These are phyloP conservation scores for Neofusicoccum cordaticola DNA, from an alignment of 2,329 filamentous ascomycete species.

Conservation along the genomic window DNA sequence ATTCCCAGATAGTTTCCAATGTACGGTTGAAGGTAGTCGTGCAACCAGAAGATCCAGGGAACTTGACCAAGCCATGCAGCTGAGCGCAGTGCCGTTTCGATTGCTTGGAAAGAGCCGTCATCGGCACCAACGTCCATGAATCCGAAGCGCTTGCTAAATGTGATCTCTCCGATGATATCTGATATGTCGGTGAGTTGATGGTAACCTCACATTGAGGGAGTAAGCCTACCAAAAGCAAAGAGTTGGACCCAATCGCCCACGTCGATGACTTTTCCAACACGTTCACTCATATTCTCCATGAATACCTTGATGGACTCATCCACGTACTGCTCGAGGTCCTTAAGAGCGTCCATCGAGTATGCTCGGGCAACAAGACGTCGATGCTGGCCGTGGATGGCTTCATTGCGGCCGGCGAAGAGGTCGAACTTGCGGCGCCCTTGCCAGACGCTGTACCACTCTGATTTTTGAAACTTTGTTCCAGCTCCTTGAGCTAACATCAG, in stretches of 20 bases:
- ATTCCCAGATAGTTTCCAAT: constrained; percentile 38
- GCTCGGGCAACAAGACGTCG: constrained; percentile 33
- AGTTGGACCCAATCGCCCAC: constrained; percentile 41
- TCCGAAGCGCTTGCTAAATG: constrained; percentile 37
- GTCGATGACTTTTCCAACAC: constrained; percentile 28
- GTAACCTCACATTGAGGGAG: too few species aligned
- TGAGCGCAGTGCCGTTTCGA: constrained; percentile 32
- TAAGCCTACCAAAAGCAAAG: constrained; percentile 37
- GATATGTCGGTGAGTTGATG: not conserved
- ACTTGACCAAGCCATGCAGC: constrained; percentile 40
- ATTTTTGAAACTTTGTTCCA: constrained; percentile 42
- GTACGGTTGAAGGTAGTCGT: constrained; percentile 35
- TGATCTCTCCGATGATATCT: constrained; percentile 45
- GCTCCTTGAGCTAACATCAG: constrained; percentile 24
- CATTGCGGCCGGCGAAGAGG: constrained; percentile 39
- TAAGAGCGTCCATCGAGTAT: constrained; percentile 39
- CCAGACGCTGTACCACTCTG: constrained; percentile 40
- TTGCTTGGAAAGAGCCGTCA: constrained; percentile 33
- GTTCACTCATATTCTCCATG: constrained; percentile 30
- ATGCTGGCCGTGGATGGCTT: constrained; percentile 35
- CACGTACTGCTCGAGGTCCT: constrained; percentile 40
- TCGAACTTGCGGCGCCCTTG: constrained; percentile 40
- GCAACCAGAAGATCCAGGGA: constrained; percentile 34
- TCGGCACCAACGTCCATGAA: constrained; percentile 36
- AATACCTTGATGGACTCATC: constrained; percentile 38